These are phyloP conservation scores for Moricandia moricandioides DNA, from an alignment of 345 rosid species.

Conservation along the genomic window DNA sequence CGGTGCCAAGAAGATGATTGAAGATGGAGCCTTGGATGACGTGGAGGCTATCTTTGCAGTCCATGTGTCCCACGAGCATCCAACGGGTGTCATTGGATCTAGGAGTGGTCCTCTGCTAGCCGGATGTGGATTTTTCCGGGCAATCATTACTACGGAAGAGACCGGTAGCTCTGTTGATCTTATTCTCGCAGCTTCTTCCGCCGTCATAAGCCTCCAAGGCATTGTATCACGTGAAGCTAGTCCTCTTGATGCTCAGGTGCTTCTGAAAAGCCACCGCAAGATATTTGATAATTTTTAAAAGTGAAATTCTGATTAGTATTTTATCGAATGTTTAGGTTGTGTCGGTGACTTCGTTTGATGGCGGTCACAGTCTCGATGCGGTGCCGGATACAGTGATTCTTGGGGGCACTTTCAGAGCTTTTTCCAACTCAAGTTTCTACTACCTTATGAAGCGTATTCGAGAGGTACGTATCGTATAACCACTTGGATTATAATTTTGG, in stretches of 20 bases:
- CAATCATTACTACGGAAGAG: slow-evolving; percentile 43
- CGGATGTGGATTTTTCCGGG: slow-evolving; percentile 86
- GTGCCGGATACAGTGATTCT: slow-evolving; percentile 57
- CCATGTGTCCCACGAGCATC: slow-evolving; percentile 79
- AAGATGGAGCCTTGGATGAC: slow-evolving; percentile 66
- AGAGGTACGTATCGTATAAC: slow-evolving; percentile 46
- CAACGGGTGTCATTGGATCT: slow-evolving; percentile 75
- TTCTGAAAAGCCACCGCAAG: not conserved
- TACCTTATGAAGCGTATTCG: slow-evolving; percentile 60
- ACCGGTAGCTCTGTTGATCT: slow-evolving; percentile 43
- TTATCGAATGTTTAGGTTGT: slow-evolving; percentile 48
- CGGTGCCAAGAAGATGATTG: slow-evolving; percentile 83
- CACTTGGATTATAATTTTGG: not conserved
- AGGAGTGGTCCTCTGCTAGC: slow-evolving; percentile 86
- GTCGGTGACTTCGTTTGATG: slow-evolving; percentile 72
- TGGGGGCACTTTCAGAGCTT: slow-evolving; percentile 80
- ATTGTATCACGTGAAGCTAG: slow-evolving; percentile 86
- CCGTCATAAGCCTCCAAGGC: slow-evolving; percentile 75
- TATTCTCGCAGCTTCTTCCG: slow-evolving; percentile 71
- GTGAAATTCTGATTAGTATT: not conserved
- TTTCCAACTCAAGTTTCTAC: slow-evolving; percentile 69
- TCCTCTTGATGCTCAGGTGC: slow-evolving; percentile 78
- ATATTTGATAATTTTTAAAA: not conserved
- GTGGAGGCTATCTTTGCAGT: slow-evolving; percentile 79
- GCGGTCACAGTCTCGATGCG: slow-evolving; percentile 49